A percentile compares a stretch with the other conserved stretches of the same genome.
Conservation (phyloP, 495 filamentous ascomycete species). For the Aspergillus coremiiformis region DNA sequence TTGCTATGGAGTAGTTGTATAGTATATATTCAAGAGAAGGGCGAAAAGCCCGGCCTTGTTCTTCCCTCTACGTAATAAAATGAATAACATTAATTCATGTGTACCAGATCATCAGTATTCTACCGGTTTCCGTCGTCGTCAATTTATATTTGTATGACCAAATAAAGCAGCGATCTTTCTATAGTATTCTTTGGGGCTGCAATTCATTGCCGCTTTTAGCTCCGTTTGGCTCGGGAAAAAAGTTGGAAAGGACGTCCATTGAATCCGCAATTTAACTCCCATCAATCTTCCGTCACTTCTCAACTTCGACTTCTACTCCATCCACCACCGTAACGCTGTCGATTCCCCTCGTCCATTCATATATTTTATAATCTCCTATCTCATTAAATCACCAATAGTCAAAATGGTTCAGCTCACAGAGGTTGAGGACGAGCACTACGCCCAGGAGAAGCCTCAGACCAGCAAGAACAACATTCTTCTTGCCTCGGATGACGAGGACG, state of each 20-base stretch:
- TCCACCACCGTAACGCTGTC: slow-evolving; percentile 8
- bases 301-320: slow-evolving; percentile 5
- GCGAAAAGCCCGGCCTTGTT: slow-evolving; percentile 1
- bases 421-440: slow-evolving; percentile 92
- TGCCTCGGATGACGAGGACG: slow-evolving; percentile 71
- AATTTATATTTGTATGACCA: background rate
- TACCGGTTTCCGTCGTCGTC: background rate
- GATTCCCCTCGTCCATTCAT: slow-evolving; percentile 8
- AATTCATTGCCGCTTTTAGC: slow-evolving; percentile 38
- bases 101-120: slow-evolving; percentile 3
- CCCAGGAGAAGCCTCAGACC: slow-evolving; percentile 59
- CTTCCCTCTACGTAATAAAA: slow-evolving; percentile 17
- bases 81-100: slow-evolving; percentile 6
- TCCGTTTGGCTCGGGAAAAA: slow-evolving; percentile 34
- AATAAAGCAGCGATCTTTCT: too few species aligned
- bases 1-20: slow-evolving; percentile 2
- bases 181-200: slow-evolving; percentile 1
- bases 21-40: slow-evolving; percentile 6
- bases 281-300: slow-evolving; percentile 20
- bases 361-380: background rate
- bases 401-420: slow-evolving; percentile 96
- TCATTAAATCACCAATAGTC: slow-evolving; percentile 20
- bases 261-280: slow-evolving; percentile 20
- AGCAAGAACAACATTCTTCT: slow-evolving; percentile 42
- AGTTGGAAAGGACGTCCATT: slow-evolving; percentile 30